phyloP scores from a whole-genome alignment of 2,329 filamentous ascomycete species.

The Rhytidhysteron rufulum region DNA sequence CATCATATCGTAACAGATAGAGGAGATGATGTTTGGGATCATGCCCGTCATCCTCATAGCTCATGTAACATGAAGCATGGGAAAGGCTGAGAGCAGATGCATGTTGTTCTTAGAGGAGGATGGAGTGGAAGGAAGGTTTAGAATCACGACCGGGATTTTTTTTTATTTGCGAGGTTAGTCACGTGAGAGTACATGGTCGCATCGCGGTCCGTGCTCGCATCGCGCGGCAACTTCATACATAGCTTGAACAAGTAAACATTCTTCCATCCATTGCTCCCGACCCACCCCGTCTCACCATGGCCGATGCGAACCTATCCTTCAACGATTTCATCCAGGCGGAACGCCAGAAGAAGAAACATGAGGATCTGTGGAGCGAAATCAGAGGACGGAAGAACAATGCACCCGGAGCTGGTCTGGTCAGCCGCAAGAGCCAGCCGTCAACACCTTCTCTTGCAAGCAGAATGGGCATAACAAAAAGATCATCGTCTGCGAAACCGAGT shows the following conservation, averaged over 20 bases:
- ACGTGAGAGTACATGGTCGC: neutral
- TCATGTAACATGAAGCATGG: no score
- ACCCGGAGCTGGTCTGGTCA: conserved; percentile 45
- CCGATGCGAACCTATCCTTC: conserved; percentile 2
- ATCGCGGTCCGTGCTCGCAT: no score
- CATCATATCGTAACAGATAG: no score
- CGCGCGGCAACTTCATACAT: no score
- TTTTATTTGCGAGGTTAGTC: neutral
- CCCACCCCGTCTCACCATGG: neutral
- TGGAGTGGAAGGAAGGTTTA: no score
- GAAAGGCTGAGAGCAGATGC: no score
- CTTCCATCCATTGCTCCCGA: neutral
- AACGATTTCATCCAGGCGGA: conserved; percentile 4
- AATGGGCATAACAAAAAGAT: conserved; percentile 68
- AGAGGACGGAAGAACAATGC: conserved; percentile 53
- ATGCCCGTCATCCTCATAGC: no score
- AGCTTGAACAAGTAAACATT: no score
- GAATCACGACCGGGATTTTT: no score
- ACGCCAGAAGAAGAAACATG: conserved; percentile 62
- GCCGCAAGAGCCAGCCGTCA: conserved; percentile 35
- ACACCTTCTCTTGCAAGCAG: conserved; percentile 63
- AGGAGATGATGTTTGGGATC: no score
- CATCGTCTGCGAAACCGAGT: conserved; percentile 47
- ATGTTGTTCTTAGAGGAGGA: no score
- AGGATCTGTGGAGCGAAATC: conserved; percentile 63